Evolutionary conservation across 208 protist genomes (phyloP), one percentile per base, ranked within the genome.

Genomic region (Strigomonas culicis): DNA sequence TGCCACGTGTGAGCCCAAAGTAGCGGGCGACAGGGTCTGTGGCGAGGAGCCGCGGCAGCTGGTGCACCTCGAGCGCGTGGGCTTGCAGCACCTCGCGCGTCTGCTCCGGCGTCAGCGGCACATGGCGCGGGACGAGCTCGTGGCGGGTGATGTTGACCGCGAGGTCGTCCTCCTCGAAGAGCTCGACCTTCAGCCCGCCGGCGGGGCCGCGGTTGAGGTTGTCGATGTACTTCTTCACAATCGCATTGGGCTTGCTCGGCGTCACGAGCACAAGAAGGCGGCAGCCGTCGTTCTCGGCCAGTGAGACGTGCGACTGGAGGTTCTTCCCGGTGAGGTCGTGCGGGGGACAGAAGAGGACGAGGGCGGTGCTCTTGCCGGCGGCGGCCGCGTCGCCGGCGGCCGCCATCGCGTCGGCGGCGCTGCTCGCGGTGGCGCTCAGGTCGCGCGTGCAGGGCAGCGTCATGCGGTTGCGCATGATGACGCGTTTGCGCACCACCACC

Each of bases 121-220:
- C 82, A 75, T 99, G 98, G 73, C 94, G 86, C 22, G 98, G 98
- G 11, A 99, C 98, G 11, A 99, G 83, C 51, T 97, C 82, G 79
- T 99, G 98, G 64, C 98, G 76, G 0, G 97, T 99, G 63, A 99
- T 98, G 79, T 99, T 99, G 53, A 99, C 88, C 30, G 98, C 74
- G 22, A 99, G 81, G 59, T 99, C 96, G 36, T 89, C 82, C 75
- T 98, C 96, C 32, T 94, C 75, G 68, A 99, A 99, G 4, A 93
- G 66, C 75, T 99, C 91, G 39, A 99, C 82, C 19, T 88, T 77
- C 49, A 92, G 46, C 41, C 67, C 17, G 4, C 7, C 67, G n/a
- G 68, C 55, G 34, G 79, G 77, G 52, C 75, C 77, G 24, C 86
- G 80, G 68, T 93, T 94, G 60, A 84, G 66, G 41, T 76, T 79